Evolutionary conservation across 768 basidiomycete species (phyloP), one percentile per base, ranked within the genome.

Genomic region (Termitomyces sp.): DNA sequence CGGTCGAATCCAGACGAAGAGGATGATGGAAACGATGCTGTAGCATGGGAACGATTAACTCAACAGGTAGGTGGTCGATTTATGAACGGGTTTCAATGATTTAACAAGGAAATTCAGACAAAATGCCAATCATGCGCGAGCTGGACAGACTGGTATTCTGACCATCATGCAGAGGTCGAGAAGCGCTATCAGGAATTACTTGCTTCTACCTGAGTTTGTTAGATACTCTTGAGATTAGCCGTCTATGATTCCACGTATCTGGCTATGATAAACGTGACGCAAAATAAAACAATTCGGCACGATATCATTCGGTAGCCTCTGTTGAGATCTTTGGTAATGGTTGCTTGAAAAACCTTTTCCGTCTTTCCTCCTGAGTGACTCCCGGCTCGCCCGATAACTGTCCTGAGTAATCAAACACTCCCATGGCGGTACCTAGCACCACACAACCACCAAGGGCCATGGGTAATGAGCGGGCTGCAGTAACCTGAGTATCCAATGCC

Each of bases 311-410:
- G 39, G 72, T 68, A 64, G 68, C 54, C 45, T 76, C 73, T 61
- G 75, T 64, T 59, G 77, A 62, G 50, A 73, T 70, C 61, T 77
- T 73, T 62, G 76, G 74, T 67, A 79, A 73, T 68, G 80, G 76
- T 45, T 86, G 80, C 73, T 95, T 96, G 81, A 96, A 96, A 76
- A 97, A 96, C 42, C 76, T 81, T 73, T 78, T 83, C 67, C 89
- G 82, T 63, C 79, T 83, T 72, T 91, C 91, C 68, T 93, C 91
- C 65, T 78, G 74, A 61, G 72, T 67, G 61, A 69, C 61, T 53
- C 72, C 71, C 4, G 72, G 65, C 52, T 79, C 76, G 44, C 84
- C 84, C 12, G 73, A 67, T 58, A 88, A 72, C 65, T 85, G 78
- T 55, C 93, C 91, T 24, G 88, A 82, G 63, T 88, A 89, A 65